Evolutionary conservation across 2,329 filamentous ascomycete genomes (phyloP).

Genomic region (Elsinoe ampelina): DNA sequence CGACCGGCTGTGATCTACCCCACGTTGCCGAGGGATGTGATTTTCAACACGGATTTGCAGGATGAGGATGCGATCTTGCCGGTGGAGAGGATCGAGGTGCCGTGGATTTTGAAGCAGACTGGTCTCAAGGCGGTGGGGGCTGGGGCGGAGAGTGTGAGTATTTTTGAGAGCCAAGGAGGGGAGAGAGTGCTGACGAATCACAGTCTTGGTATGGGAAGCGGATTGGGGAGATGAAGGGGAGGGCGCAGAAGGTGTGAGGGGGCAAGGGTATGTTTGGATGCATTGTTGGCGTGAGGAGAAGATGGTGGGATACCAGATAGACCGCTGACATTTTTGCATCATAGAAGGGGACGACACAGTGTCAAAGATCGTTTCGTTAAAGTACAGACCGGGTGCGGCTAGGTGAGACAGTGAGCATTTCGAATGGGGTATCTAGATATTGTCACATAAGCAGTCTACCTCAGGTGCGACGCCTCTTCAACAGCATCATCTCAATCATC

Average conservation of each 20-base stretch:
- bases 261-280: too few species aligned
- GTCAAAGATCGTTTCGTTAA: too few species aligned
- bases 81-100: slow-evolving; percentile 8
- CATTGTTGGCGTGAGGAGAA: too few species aligned
- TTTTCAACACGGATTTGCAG: slow-evolving; percentile 26
- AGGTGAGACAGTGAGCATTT: too few species aligned
- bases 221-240: background rate
- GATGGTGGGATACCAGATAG: too few species aligned
- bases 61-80: slow-evolving; percentile 19
- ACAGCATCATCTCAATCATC: slow-evolving; percentile 57
- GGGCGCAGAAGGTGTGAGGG: background rate
- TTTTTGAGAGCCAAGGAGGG: background rate
- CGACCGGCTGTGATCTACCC: slow-evolving; percentile 39
- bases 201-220: background rate
- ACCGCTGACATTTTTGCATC: too few species aligned
- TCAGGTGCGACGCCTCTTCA: slow-evolving; percentile 37
- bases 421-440: too few species aligned
- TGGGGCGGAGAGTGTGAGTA: slow-evolving; percentile 9
- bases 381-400: too few species aligned
- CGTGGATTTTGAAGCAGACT: slow-evolving; percentile 13
- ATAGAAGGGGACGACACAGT: too few species aligned
- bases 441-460: background rate
- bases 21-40: slow-evolving; percentile 29
- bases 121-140: slow-evolving; percentile 10
- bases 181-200: background rate